These are phyloP conservation scores for Xylaria cubensis DNA, from an alignment of 495 filamentous ascomycete genomes.

Conservation along the genomic window DNA sequence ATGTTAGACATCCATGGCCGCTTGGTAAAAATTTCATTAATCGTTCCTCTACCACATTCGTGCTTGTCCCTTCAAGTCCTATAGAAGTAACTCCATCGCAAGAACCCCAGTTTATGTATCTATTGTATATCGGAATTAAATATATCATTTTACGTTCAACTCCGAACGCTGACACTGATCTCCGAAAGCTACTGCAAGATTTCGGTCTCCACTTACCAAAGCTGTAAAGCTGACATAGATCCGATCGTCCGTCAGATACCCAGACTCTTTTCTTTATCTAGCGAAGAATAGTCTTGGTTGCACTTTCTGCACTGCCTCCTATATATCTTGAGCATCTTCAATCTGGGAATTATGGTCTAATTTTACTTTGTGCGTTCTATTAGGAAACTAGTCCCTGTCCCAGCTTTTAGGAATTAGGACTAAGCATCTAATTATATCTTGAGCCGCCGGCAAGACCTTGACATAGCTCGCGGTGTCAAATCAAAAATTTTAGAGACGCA, in stretches of 20 bases:
- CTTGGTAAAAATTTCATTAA: background rate
- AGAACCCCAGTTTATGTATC: background rate
- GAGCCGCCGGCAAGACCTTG: too few species aligned
- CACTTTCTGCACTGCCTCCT: background rate
- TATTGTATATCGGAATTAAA: background rate
- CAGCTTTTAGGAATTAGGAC: background rate
- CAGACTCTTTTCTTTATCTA: background rate
- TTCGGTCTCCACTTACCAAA: conserved; percentile 2
- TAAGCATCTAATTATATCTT: conserved; percentile 15
- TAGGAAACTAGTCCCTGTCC: background rate
- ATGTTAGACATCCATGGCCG: too few species aligned
- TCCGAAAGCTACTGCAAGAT: background rate
- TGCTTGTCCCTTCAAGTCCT: background rate
- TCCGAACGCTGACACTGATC: conserved; percentile 4
- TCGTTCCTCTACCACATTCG: background rate
- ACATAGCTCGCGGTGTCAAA: background rate
- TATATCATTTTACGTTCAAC: background rate
- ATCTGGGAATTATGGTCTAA: background rate
- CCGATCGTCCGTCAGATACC: background rate
- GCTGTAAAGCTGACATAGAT: background rate
- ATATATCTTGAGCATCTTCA: background rate
- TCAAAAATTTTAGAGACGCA: background rate
- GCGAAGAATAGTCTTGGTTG: background rate
- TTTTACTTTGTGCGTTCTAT: background rate
- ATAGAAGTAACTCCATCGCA: background rate